Percentiles rank a stretch among this genome's conserved stretches.
These are phyloP conservation scores for Suhomyces sp. DNA, from an alignment of 805 yeast species.

Conservation along the genomic window DNA sequence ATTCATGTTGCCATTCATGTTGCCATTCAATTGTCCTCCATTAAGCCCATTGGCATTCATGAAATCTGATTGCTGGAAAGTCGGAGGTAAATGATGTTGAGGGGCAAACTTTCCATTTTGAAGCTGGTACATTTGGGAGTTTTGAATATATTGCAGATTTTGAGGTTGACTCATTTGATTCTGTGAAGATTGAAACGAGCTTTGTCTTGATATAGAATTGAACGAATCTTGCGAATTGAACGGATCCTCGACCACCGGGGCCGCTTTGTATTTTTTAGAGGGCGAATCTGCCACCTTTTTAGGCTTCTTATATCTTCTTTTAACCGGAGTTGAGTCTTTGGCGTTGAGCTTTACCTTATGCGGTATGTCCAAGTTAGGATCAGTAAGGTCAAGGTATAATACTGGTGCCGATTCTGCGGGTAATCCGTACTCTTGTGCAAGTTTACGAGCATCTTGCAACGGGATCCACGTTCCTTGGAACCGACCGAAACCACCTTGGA, in stretches of 20 bases:
- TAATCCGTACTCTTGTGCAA: slow-evolving; percentile 42
- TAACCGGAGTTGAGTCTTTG: slow-evolving; percentile 42
- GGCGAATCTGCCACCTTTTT: slow-evolving; percentile 59
- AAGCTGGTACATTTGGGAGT: slow-evolving; percentile 12
- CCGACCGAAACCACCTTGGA: slow-evolving; percentile 96
- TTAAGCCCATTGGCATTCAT: slow-evolving; percentile 9
- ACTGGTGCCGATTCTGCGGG: slow-evolving; percentile 43
- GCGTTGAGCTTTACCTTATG: slow-evolving; percentile 33
- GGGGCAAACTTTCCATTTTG: slow-evolving; percentile 5
- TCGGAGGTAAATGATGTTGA: slow-evolving; percentile 27
- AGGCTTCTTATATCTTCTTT: slow-evolving; percentile 47
- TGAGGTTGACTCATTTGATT: slow-evolving; percentile 54
- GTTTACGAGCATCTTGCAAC: slow-evolving; percentile 58
- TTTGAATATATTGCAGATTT: slow-evolving; percentile 70
- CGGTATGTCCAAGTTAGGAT: slow-evolving; percentile 37
- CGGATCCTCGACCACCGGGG: slow-evolving; percentile 11
- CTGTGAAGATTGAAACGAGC: slow-evolving; percentile 11
- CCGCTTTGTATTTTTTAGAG: slow-evolving; percentile 42
- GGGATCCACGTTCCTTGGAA: slow-evolving; percentile 99
- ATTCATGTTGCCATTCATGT: slow-evolving; percentile 2
- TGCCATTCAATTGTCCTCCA: not conserved
- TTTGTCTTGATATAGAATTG: slow-evolving; percentile 12
- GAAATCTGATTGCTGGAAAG: slow-evolving; percentile 24
- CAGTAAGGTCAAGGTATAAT: slow-evolving; percentile 35
- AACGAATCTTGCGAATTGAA: slow-evolving; percentile 19